A percentile compares a stretch with the other conserved stretches of the same genome.
Evolutionary conservation across 164 flowering plant species (phyloP).

Genomic region (Akebia trifoliata): DNA sequence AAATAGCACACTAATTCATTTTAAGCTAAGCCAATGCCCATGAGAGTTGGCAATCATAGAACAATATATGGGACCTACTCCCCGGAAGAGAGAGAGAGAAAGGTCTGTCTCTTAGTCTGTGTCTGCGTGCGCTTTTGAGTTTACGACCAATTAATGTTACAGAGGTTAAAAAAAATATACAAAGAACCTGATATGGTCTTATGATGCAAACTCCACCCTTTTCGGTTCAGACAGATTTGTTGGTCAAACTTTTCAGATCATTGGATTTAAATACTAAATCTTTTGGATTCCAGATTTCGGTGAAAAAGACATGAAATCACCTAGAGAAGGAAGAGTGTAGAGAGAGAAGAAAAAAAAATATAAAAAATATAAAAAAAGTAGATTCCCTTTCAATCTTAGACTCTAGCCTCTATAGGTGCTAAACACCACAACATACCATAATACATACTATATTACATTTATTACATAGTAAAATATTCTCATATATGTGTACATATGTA

Average conservation of each 20-base stretch:
- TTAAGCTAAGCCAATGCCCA: no score
- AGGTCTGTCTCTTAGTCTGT: no score
- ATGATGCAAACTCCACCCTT: constrained; percentile 29
- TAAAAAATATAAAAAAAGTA: not conserved
- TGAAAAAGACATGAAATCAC: constrained; percentile 38
- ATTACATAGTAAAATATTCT: no score
- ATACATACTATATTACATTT: no score
- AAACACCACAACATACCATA: no score
- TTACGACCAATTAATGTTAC: constrained; percentile 4
- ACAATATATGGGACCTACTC: no score
- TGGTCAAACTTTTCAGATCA: constrained; percentile 41
- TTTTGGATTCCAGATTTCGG: constrained; percentile 32
- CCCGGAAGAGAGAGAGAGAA: no score
- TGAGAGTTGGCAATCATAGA: no score
- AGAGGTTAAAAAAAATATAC: constrained; percentile 2
- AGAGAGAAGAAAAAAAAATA: constrained; percentile 4
- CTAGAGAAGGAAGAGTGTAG: no score
- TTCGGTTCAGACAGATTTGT: constrained; percentile 38
- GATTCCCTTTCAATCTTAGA: constrained; percentile 4
- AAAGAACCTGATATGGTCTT: constrained; percentile 26
- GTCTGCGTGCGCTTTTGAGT: not conserved
- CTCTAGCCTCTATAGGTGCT: not conserved
- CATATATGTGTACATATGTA: no score
- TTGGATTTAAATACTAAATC: constrained; percentile 13
- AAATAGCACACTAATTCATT: no score